These are phyloP conservation scores for Cantharellus cinnabarinus DNA, from an alignment of 768 basidiomycete species.

Conservation along the genomic window DNA sequence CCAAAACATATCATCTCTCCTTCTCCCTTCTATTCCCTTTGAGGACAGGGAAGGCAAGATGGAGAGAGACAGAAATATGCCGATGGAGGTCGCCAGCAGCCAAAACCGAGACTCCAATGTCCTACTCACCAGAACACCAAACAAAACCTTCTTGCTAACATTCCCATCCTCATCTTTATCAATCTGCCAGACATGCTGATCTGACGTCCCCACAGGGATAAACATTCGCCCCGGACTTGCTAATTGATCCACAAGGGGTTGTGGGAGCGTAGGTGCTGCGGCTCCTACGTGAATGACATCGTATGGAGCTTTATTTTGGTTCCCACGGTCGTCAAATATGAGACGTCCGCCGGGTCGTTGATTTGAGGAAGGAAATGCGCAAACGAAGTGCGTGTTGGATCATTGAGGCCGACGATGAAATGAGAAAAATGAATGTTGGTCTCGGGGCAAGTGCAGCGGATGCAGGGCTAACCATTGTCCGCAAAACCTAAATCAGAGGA, in stretches of 20 bases:
- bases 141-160: slow-evolving; percentile 41
- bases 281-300: slow-evolving; percentile 90
- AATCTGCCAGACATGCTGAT: slow-evolving; percentile 47
- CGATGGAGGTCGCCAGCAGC: too few species aligned
- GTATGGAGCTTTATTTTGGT: slow-evolving; percentile 34
- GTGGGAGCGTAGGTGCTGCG: slow-evolving; percentile 57
- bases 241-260: slow-evolving; percentile 56
- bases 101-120: too few species aligned
- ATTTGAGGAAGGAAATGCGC: neutral
- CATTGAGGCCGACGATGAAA: neutral
- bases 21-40: too few species aligned
- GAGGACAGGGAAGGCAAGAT: too few species aligned
- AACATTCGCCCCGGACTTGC: slow-evolving; percentile 68
- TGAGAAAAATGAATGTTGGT: neutral
- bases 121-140: slow-evolving; percentile 57
- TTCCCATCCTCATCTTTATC: slow-evolving; percentile 58
- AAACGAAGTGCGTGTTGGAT: slow-evolving; percentile 17
- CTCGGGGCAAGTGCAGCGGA: neutral
- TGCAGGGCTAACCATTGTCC: slow-evolving; percentile 7
- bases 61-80: too few species aligned
- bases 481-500: slow-evolving; percentile 9
- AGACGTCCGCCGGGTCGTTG: neutral
- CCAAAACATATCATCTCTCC: too few species aligned
- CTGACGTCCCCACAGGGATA: slow-evolving; percentile 59
- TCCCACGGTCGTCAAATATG: neutral